Conservation (phyloP, 2,329 filamentous ascomycete genomes). For the Phaeosphaeriaceae sp. region DNA sequence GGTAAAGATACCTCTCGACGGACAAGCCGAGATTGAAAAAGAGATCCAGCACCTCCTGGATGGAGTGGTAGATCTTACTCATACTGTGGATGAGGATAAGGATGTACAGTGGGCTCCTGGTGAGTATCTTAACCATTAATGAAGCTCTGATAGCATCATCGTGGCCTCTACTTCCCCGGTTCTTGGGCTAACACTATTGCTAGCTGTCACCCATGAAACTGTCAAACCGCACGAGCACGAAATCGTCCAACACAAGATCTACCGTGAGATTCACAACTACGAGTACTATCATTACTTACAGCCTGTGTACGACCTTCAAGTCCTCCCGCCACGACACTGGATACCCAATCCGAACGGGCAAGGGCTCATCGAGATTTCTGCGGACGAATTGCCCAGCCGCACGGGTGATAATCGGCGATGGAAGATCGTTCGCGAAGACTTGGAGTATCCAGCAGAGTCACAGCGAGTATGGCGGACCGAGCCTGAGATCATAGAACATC, state of each 20-base stretch:
- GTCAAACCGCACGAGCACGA: slow-evolving; percentile 55
- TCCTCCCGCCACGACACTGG: slow-evolving; percentile 63
- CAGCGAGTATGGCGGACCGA: slow-evolving; percentile 30
- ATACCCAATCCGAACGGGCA: slow-evolving; percentile 46
- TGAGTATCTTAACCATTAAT: slow-evolving; percentile 19
- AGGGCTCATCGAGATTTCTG: slow-evolving; percentile 56
- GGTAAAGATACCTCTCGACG: slow-evolving; percentile 3
- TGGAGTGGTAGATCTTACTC: slow-evolving; percentile 45
- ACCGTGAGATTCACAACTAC: slow-evolving; percentile 63
- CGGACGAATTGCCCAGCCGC: slow-evolving; percentile 49
- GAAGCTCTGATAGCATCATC: background rate
- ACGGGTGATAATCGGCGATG: slow-evolving; percentile 38
- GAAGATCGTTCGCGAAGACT: slow-evolving; percentile 35
- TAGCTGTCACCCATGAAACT: slow-evolving; percentile 61
- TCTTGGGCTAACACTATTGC: slow-evolving; percentile 9
- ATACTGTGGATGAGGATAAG: slow-evolving; percentile 51
- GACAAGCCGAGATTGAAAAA: slow-evolving; percentile 11
- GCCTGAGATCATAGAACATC: slow-evolving; percentile 52
- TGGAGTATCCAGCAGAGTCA: slow-evolving; percentile 8
- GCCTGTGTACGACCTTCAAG: slow-evolving; percentile 62
- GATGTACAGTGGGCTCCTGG: slow-evolving; percentile 50
- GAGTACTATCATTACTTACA: slow-evolving; percentile 61
- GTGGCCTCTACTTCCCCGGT: background rate
- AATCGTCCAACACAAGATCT: slow-evolving; percentile 57
- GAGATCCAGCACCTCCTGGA: slow-evolving; percentile 20